phyloP scores from a whole-genome alignment of 1,284 basidiomycete species.

The Rhodotorula mucilaginosa region DNA sequence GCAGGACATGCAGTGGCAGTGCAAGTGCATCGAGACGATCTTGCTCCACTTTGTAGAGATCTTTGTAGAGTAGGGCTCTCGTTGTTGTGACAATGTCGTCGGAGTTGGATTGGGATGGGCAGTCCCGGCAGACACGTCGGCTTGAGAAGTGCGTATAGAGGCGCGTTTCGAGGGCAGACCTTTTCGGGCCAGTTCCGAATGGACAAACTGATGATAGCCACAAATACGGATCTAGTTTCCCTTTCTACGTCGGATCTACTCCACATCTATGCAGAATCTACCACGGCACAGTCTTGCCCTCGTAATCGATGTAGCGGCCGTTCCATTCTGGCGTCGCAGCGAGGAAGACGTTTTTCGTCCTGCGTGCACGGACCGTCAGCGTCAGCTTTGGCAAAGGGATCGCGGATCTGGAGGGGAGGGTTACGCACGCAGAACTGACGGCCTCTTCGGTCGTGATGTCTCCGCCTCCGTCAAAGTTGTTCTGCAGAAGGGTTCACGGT shows the following conservation, averaged over 20 bases:
- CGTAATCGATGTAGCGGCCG: constrained; percentile 24
- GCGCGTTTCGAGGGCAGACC: no score
- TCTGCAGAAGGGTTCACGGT: neutral
- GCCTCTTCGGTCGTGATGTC: constrained; percentile 26
- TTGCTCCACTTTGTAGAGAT: constrained; percentile 81
- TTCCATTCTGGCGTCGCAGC: constrained; percentile 21
- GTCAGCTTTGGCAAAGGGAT: no score
- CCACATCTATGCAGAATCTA: neutral
- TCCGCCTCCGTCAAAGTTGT: constrained; percentile 23
- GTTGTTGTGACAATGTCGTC: neutral
- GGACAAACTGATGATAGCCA: no score
- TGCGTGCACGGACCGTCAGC: neutral
- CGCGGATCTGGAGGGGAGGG: no score
- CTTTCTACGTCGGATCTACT: neutral
- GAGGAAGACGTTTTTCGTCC: constrained; percentile 29
- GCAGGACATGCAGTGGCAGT: constrained; percentile 64
- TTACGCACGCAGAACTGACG: constrained; percentile 1
- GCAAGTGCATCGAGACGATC: constrained; percentile 83
- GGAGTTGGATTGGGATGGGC: neutral
- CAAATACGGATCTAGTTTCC: neutral
- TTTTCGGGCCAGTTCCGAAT: no score
- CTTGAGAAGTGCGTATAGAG: no score
- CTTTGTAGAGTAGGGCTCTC: constrained; percentile 60
- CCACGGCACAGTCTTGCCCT: constrained; percentile 17
- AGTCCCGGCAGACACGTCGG: no score